Percentiles rank a stretch among this genome's conserved stretches.
Conservation (phyloP, 345 rosid genomes). For the Kernera saxatilis region DNA sequence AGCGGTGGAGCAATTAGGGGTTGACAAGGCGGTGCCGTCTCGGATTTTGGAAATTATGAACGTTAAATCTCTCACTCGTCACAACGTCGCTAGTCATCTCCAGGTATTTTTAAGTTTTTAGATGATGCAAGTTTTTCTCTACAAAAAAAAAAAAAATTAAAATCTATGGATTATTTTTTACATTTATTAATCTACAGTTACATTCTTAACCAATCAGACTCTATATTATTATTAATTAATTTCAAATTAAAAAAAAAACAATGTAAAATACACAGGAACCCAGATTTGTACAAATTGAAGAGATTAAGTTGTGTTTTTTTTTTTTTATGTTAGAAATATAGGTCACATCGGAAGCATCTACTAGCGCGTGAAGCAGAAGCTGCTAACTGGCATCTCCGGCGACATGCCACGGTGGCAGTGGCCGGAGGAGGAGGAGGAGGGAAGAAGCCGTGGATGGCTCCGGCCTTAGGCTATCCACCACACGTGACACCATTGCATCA, state of each 20-base stretch:
- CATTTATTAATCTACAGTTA: not conserved
- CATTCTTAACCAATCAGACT: not conserved
- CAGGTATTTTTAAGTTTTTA: conserved; percentile 48
- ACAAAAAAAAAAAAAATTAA: no score
- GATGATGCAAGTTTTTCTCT: no score
- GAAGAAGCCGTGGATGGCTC: conserved; percentile 50
- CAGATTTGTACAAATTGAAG: not conserved
- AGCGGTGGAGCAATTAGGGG: conserved; percentile 93
- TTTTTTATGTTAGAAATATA: conserved; percentile 55
- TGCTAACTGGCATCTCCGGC: conserved; percentile 66
- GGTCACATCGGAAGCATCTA: conserved; percentile 83
- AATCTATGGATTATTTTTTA: not conserved
- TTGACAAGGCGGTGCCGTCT: conserved; percentile 97
- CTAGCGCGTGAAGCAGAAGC: conserved; percentile 84
- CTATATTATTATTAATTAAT: not conserved
- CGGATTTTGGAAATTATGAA: conserved; percentile 90
- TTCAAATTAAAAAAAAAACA: not conserved
- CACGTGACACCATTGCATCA: conserved; percentile 39
- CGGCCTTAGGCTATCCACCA: conserved; percentile 76
- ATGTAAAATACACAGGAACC: not conserved
- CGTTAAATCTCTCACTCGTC: conserved; percentile 87
- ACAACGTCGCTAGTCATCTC: conserved; percentile 93
- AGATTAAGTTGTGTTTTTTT: not conserved
- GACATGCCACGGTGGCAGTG: conserved; percentile 50
- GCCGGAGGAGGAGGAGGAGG: conserved; percentile 38